phyloP scores from a whole-genome alignment of 169 alveolate genomes.

The Fabrea salina region DNA sequence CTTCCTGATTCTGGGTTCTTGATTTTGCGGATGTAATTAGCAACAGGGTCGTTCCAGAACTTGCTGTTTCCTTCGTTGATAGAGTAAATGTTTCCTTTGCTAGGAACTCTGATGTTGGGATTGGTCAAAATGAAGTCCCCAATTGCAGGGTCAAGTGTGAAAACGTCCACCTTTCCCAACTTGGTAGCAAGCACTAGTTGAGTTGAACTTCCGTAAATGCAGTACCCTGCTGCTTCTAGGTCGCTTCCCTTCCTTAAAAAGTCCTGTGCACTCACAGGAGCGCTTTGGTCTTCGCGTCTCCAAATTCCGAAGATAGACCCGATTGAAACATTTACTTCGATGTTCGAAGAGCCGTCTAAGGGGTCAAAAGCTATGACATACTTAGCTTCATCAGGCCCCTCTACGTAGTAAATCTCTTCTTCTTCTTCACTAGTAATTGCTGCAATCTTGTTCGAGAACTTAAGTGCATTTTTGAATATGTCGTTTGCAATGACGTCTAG shows the following conservation, averaged over 20 bases:
- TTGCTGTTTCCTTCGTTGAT: constrained; percentile 67
- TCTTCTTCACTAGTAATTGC: constrained; percentile 65
- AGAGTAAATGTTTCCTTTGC: constrained; percentile 45
- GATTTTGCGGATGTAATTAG: constrained; percentile 35
- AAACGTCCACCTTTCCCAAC: constrained; percentile 54
- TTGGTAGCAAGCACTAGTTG: constrained; percentile 53
- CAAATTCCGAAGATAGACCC: constrained; percentile 83
- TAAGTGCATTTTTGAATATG: constrained; percentile 55
- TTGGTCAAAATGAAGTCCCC: constrained; percentile 66
- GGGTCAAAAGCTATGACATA: constrained; percentile 83
- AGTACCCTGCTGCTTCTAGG: constrained; percentile 71
- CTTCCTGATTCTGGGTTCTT: constrained; percentile 32
- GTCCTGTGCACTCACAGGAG: constrained; percentile 49
- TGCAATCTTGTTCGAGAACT: constrained; percentile 51
- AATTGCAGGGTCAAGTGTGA: constrained; percentile 64
- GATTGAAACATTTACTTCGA: constrained; percentile 80
- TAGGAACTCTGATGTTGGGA: constrained; percentile 51
- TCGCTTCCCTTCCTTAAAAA: constrained; percentile 58
- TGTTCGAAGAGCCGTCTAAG: constrained; percentile 82
- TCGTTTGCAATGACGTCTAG: constrained; percentile 68
- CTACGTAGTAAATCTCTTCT: neutral
- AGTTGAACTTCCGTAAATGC: constrained; percentile 67
- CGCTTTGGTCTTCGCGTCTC: constrained; percentile 46
- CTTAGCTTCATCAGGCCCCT: constrained; percentile 15
- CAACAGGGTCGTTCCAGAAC: constrained; percentile 51